A percentile compares a stretch with the other conserved stretches of the same genome.
Evolutionary conservation across 768 basidiomycete species (phyloP).

Genomic region (Leccinum uliginosum): DNA sequence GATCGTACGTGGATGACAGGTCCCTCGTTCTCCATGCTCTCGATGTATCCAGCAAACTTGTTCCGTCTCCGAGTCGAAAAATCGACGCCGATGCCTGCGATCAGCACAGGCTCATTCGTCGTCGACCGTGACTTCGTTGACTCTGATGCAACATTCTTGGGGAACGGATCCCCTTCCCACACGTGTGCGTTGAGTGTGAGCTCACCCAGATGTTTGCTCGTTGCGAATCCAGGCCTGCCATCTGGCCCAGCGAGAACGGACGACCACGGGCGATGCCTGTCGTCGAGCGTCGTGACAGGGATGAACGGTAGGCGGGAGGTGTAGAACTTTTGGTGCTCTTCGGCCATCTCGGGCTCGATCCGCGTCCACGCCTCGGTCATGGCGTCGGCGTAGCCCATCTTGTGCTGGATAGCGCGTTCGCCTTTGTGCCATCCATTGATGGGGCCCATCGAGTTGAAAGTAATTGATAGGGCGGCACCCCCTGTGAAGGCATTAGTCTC

Average conservation of each 20-base stretch:
- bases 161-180: conserved; percentile 57
- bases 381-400: conserved; percentile 39
- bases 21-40: conserved; percentile 29
- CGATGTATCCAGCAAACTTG: conserved; percentile 56
- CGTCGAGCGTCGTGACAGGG: conserved; percentile 53
- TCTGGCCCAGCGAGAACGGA: conserved; percentile 46
- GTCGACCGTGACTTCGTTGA: not conserved
- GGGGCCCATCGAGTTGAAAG: conserved; percentile 16
- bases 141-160: conserved; percentile 28
- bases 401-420: conserved; percentile 46
- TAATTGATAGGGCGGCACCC: too few relatives aligned
- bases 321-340: conserved; percentile 48
- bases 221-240: conserved; percentile 46
- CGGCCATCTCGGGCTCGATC: conserved; percentile 46
- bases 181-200: conserved; percentile 36
- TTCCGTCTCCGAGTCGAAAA: conserved; percentile 55
- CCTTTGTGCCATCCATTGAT: conserved; percentile 42
- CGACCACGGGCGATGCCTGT: conserved; percentile 50
- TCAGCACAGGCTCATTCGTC: conserved; percentile 25
- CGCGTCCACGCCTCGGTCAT: conserved; percentile 34
- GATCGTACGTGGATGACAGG: conserved; percentile 33
- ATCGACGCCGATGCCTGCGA: conserved; percentile 62
- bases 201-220: conserved; percentile 31
- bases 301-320: conserved; percentile 48
- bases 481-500: too few relatives aligned